A percentile compares a stretch with the other conserved stretches of the same genome.
phyloP scores from a whole-genome alignment of 306 rosid species.

The Mimosa bimucronata region DNA sequence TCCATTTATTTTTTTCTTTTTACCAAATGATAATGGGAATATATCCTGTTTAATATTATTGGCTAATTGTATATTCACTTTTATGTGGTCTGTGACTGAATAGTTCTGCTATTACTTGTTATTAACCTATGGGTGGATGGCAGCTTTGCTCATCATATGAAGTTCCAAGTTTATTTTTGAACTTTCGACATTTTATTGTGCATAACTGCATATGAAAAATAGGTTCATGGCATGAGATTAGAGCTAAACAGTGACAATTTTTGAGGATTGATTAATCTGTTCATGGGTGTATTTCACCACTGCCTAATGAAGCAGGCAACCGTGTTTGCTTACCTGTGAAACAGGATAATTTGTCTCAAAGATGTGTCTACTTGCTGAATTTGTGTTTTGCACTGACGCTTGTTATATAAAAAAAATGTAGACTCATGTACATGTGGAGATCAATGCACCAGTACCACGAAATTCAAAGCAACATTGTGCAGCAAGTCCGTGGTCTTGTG shows the following conservation, averaged over 20 bases:
- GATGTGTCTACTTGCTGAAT: neutral
- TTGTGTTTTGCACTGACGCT: slow-evolving; percentile 22
- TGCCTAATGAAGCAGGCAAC: neutral
- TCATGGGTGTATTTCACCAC: neutral
- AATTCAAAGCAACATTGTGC: slow-evolving; percentile 85
- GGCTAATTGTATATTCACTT: neutral
- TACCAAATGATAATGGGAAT: neutral
- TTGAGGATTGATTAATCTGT: neutral
- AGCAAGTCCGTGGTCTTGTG: slow-evolving; percentile 95
- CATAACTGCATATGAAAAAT: slow-evolving; percentile 3
- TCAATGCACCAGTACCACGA: slow-evolving; percentile 93
- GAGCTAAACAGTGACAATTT: neutral
- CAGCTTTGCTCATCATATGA: neutral
- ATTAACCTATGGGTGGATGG: neutral
- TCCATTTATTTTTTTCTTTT: neutral
- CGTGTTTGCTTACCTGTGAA: slow-evolving; percentile 13
- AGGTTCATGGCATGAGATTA: slow-evolving; percentile 9
- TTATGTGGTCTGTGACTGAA: neutral
- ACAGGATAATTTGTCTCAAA: slow-evolving; percentile 18
- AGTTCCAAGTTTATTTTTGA: slow-evolving; percentile 20
- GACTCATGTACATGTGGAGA: slow-evolving; percentile 98
- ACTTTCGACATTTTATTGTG: neutral
- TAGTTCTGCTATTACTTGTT: neutral
- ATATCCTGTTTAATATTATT: neutral
- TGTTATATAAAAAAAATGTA: slow-evolving; percentile 50